phyloP scores from a whole-genome alignment of 2,329 filamentous ascomycete genomes.

The Hymenoscyphus infarciens region DNA sequence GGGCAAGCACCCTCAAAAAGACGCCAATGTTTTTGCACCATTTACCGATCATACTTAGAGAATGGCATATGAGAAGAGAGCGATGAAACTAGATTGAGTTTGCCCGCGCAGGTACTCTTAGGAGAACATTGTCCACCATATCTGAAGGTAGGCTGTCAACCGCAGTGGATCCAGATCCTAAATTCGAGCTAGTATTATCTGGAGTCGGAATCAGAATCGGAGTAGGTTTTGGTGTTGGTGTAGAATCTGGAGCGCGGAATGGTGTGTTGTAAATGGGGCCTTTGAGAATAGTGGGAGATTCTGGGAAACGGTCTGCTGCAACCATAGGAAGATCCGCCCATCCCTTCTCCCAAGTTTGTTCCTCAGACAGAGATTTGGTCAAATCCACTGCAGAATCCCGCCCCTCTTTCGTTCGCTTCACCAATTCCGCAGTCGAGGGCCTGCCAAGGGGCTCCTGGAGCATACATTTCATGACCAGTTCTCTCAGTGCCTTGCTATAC shows the following conservation, averaged over 20 bases:
- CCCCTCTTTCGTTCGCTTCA: neutral
- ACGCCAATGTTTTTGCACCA: no score
- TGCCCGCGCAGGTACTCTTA: no score
- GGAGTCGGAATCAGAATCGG: neutral
- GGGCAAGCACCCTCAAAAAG: neutral
- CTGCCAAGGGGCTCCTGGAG: neutral
- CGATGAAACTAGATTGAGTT: no score
- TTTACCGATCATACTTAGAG: no score
- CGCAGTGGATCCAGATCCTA: no score
- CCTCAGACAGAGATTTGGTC: neutral
- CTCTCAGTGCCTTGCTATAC: constrained; percentile 1
- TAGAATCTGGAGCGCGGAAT: neutral
- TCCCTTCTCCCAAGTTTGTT: neutral
- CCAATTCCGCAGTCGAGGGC: neutral
- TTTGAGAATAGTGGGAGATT: neutral
- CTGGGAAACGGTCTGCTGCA: neutral
- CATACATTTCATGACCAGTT: constrained; percentile 10
- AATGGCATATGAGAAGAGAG: no score
- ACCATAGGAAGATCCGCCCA: neutral
- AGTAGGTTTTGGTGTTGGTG: neutral
- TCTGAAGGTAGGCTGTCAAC: no score
- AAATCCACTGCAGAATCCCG: neutral
- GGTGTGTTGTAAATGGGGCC: no score
- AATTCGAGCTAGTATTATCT: no score
- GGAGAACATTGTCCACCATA: no score